A percentile compares a stretch with the other conserved stretches of the same genome.
Evolutionary conservation across 23 red algal genomes (phyloP).

Genomic region (Agarophyton chilense): DNA sequence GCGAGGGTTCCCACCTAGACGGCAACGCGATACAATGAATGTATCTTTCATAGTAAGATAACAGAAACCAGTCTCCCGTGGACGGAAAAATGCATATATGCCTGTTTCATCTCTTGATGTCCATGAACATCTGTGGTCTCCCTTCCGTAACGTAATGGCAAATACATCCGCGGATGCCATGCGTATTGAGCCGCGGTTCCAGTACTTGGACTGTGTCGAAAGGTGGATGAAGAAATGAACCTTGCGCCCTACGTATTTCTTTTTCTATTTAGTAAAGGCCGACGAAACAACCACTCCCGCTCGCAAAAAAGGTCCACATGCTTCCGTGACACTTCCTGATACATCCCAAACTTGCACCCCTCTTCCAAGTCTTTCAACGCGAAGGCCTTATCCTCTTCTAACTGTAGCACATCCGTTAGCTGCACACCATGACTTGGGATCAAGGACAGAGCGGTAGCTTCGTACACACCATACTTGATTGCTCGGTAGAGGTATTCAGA

Average conservation of each 20-base stretch:
- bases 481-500: slow-evolving; percentile 14
- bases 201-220: slow-evolving; percentile 1
- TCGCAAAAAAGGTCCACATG: background rate
- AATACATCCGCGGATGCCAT: slow-evolving; percentile 37
- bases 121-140: slow-evolving; percentile 29
- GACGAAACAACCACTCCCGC: slow-evolving; percentile 18
- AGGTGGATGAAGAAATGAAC: slow-evolving; percentile 32
- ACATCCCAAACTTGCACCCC: slow-evolving; percentile 5
- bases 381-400: slow-evolving; percentile 3
- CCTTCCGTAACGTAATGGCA: background rate
- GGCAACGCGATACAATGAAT: slow-evolving; percentile 24
- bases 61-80: slow-evolving; percentile 52
- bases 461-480: slow-evolving; percentile 10
- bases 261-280: slow-evolving; percentile 6
- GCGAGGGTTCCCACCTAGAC: slow-evolving; percentile 18
- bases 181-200: background rate
- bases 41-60: background rate
- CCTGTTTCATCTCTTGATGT: slow-evolving; percentile 18
- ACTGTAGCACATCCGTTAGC: slow-evolving; percentile 21
- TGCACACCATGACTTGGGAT: background rate
- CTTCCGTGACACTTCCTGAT: background rate
- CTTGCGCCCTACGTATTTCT: background rate
- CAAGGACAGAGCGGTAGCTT: background rate
- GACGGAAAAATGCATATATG: slow-evolving; percentile 10
- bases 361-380: background rate